Percentiles rank a stretch among this genome's conserved stretches.
Evolutionary conservation across 805 yeast genomes (phyloP).

Genomic region (Starmerella asiatica): DNA sequence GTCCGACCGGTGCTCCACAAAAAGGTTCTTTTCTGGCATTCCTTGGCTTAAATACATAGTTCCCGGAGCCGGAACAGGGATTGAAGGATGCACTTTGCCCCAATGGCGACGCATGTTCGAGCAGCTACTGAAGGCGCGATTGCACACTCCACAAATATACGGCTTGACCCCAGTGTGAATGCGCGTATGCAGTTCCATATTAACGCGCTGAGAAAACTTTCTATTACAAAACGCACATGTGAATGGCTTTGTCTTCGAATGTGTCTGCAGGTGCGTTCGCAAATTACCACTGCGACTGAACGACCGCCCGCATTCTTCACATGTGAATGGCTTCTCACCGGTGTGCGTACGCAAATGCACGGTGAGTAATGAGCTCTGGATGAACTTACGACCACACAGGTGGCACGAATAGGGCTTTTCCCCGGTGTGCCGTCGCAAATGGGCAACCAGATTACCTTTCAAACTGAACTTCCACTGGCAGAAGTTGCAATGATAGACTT

Average conservation of each 20-base stretch:
- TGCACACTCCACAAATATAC: constrained; percentile 55
- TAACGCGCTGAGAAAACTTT: constrained; percentile 78
- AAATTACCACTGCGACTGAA: constrained; percentile 84
- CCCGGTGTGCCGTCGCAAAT: constrained; percentile 75
- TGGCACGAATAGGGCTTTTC: constrained; percentile 75
- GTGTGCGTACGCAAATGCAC: constrained; percentile 81
- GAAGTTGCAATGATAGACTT: constrained; percentile 36
- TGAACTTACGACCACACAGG: constrained; percentile 62
- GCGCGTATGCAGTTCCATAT: constrained; percentile 66
- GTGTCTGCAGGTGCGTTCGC: constrained; percentile 76
- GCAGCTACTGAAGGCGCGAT: constrained; percentile 18
- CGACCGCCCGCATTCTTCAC: constrained; percentile 69
- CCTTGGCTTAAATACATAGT: constrained; percentile 14
- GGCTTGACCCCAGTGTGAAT: constrained; percentile 91
- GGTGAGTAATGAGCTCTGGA: constrained; percentile 70
- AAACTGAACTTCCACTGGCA: constrained; percentile 70
- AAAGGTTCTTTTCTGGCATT: constrained; percentile 18
- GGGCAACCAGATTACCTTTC: constrained; percentile 67
- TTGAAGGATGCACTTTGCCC: constrained; percentile 18
- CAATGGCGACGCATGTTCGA: constrained; percentile 21
- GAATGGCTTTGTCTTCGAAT: constrained; percentile 59
- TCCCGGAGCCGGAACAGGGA: constrained; percentile 18
- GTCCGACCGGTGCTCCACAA: too few relatives aligned
- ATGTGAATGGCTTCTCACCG: constrained; percentile 74
- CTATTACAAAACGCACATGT: constrained; percentile 64